phyloP scores from a whole-genome alignment of 129 eudicot species.

The Pseudognaphalium luteoalbum region DNA sequence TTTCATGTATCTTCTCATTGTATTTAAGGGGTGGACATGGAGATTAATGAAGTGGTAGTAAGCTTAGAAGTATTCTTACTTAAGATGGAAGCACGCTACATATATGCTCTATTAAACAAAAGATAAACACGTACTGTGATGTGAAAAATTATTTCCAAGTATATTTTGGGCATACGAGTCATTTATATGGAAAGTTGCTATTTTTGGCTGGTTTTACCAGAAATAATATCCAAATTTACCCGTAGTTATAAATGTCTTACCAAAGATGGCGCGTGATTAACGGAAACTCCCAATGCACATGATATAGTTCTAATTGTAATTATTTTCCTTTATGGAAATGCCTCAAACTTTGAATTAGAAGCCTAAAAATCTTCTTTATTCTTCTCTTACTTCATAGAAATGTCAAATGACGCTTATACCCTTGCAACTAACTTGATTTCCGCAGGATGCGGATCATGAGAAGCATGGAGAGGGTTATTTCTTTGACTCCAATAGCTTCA shows the following conservation, averaged over 20 bases:
- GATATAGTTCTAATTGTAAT: no score
- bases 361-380: neutral
- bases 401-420: neutral
- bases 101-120: neutral
- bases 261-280: neutral
- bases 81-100: neutral
- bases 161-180: neutral
- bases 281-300: neutral
- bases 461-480: conserved; percentile 69
- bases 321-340: neutral
- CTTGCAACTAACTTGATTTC: conserved; percentile 8
- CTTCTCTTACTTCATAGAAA: conserved; percentile 1
- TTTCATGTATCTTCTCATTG: conserved; percentile 9
- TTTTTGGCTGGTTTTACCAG: neutral
- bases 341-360: neutral
- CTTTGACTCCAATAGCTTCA: conserved; percentile 70
- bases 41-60: conserved; percentile 5
- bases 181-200: conserved; percentile 2
- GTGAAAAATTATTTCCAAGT: conserved; percentile 8
- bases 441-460: conserved; percentile 58
- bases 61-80: neutral
- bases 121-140: neutral
- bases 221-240: neutral
- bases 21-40: neutral
- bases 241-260: neutral